Evolutionary conservation across 306 rosid genomes (phyloP), one percentile per base, ranked within the genome.

Genomic region (Dalbergia cochinchinensis): DNA sequence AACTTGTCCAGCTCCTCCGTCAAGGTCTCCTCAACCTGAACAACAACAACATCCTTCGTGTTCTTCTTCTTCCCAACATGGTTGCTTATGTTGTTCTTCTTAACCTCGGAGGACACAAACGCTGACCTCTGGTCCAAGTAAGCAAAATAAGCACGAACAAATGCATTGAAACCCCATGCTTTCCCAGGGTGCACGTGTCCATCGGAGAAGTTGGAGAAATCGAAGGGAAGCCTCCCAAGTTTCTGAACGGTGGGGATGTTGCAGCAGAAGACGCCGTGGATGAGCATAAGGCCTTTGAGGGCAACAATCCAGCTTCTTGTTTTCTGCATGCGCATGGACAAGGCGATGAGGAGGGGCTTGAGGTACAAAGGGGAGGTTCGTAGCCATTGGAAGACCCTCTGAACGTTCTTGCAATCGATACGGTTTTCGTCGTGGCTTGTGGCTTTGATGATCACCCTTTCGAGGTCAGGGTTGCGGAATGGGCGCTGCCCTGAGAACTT

Each of bases 221-320:
- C 96, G 35, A 95, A 95, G 0, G 98, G 98, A 6, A 92, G 71
- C 63, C 94, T 78, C 10, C 95, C 97, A 44, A 92, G 81, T 16
- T 31, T 64, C 16, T 90, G 90, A 1, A 90, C 76, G 20, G 65
- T 39, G 0, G 91, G 87, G 64, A 88, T 31, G 11, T 89, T 84
- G 47, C 81, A 85, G 11, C 90, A 91, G 77, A 87, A 86, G 65
- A 95, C 57, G 19, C 94, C 97, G 61, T 95, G 99, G 42, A 95
- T 87, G 47, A 95, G 95, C 91, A 95, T 95, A 51, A 95, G 76
- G 4, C 99, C 99, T 65, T 95, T 95, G 1, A 95, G 85, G 0
- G 97, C 97, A 5, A 95, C 97, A 0, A 82, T 82, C 99, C 99
- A 95, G 10, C 83, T 78, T 1, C 71, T 77, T 4, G 99, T 95